Evolutionary conservation across 1,139 yeast genomes (phyloP).

Genomic region (Kodamaea suecica): DNA sequence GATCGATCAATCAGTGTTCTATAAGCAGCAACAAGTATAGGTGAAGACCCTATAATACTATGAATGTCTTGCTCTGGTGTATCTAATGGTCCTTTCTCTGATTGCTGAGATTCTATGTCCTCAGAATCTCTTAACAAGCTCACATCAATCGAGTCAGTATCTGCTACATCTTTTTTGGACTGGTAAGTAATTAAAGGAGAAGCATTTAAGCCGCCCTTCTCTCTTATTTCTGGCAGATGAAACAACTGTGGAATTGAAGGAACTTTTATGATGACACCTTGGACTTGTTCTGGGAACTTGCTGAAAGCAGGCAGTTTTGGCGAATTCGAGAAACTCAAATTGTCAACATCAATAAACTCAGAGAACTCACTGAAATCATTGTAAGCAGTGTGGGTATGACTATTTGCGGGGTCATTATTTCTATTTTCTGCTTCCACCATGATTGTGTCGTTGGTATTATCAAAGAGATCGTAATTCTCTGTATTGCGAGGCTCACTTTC

Average conservation of each 20-base stretch:
- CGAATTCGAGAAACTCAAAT: slow-evolving; percentile 29
- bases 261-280: not conserved
- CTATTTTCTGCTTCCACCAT: slow-evolving; percentile 5
- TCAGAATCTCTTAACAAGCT: no score
- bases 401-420: not conserved
- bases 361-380: slow-evolving; percentile 30
- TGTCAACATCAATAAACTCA: slow-evolving; percentile 65
- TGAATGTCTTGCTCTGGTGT: not conserved
- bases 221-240: slow-evolving; percentile 1
- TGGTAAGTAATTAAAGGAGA: no score
- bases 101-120: no score
- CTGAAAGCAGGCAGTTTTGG: slow-evolving; percentile 9
- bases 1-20: slow-evolving; percentile 8
- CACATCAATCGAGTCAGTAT: no score
- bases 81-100: not conserved
- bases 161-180: not conserved
- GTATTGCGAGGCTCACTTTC: no score
- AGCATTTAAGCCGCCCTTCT: not conserved
- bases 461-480: slow-evolving; percentile 5
- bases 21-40: slow-evolving; percentile 24
- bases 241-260: slow-evolving; percentile 1
- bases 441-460: slow-evolving; percentile 4
- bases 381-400: not conserved
- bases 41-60: slow-evolving; percentile 17
- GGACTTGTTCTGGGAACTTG: not conserved